Base-by-base conservation (phyloP, 2,329 filamentous ascomycete genomes). In the Curvularia hawaiiensis region DNA sequence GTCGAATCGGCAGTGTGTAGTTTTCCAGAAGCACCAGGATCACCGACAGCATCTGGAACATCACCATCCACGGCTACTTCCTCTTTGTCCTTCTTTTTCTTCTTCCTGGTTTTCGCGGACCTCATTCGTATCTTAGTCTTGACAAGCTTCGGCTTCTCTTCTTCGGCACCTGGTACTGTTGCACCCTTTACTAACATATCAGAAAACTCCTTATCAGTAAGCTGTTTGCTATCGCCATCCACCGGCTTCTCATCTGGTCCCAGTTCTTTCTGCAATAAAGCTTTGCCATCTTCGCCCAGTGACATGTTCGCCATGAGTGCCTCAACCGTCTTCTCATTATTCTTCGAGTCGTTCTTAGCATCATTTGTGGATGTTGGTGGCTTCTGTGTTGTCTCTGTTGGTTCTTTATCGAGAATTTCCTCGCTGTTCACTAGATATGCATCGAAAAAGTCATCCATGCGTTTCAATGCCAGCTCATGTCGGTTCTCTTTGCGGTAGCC, bases 371-470 rank as follows among this genome's bases (percentile, higher is more conserved):
- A 52, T 11, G 28, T 31, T 9, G 50, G 14, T 12, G 65, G 54
- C 10, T 60, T 61, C 16, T 64, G 54, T 10, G 51, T 28, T 16
- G 47, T 35, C 8, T 30, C 53, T 40, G 49, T 49, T 9, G 55
- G 54, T 12, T 74, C 67, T 39, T 61, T 66, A 10, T 79, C 78
- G 4, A 88, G 78, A n/a, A 92, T 79, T 31, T 88, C 83, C 22
- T 81, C 78, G 24, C 85, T 85, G 2, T 83, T 82, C 28, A 88
- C 80, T 3, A 88, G 80, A 45, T 87, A 85, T 46, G 90, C 92
- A 30, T 90, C 91, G 59, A 93, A 90, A 50, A 91, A 84, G 41
- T 91, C 86, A 2, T 85, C 82, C 73, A 97, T 88, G 53, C 87
- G 85, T 51, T 84, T 83, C 64, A 96, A 80, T 0, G 93, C 90